Conservation (phyloP, 108 stramenopile genomes). For the Cyclotella choctawhatcheeana region DNA sequence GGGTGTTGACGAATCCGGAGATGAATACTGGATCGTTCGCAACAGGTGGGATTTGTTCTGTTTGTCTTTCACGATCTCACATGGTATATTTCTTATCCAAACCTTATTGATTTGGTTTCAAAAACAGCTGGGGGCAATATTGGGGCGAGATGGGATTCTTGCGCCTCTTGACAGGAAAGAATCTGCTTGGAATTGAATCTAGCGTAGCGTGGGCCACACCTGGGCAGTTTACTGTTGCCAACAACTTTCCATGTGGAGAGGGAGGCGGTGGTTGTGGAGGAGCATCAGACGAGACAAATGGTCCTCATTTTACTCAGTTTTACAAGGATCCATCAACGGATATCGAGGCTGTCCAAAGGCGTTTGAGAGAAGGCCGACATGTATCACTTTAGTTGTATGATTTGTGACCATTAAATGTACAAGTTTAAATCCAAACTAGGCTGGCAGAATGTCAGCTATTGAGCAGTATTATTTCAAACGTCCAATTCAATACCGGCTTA, state of each 20-base stretch:
- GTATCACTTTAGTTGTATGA: slow-evolving; percentile 7
- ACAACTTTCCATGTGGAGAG: slow-evolving; percentile 77
- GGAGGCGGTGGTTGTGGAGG: slow-evolving; percentile 58
- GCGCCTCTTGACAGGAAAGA: slow-evolving; percentile 62
- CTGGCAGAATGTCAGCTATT: too few relatives aligned
- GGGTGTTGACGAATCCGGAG: slow-evolving; percentile 57
- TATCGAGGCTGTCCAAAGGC: slow-evolving; percentile 47
- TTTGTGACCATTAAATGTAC: too few relatives aligned
- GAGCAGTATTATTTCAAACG: too few relatives aligned
- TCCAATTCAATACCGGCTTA: too few relatives aligned
- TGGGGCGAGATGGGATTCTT: slow-evolving; percentile 81
- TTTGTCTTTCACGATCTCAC: slow-evolving; percentile 16
- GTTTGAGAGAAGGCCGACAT: slow-evolving; percentile 34
- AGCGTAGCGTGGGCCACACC: slow-evolving; percentile 84
- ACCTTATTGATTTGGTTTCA: too few relatives aligned
- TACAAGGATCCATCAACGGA: slow-evolving; percentile 56
- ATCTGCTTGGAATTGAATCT: slow-evolving; percentile 80
- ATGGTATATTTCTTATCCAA: neutral
- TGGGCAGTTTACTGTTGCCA: slow-evolving; percentile 58
- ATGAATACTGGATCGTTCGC: slow-evolving; percentile 89
- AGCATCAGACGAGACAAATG: slow-evolving; percentile 16
- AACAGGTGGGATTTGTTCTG: too few relatives aligned
- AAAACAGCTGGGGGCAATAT: slow-evolving; percentile 41
- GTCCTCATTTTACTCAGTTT: slow-evolving; percentile 38
- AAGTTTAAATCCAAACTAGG: too few relatives aligned